Percentiles rank a stretch among this genome's conserved stretches.
Conservation (phyloP, 768 basidiomycete genomes). For the Russula emetica region DNA sequence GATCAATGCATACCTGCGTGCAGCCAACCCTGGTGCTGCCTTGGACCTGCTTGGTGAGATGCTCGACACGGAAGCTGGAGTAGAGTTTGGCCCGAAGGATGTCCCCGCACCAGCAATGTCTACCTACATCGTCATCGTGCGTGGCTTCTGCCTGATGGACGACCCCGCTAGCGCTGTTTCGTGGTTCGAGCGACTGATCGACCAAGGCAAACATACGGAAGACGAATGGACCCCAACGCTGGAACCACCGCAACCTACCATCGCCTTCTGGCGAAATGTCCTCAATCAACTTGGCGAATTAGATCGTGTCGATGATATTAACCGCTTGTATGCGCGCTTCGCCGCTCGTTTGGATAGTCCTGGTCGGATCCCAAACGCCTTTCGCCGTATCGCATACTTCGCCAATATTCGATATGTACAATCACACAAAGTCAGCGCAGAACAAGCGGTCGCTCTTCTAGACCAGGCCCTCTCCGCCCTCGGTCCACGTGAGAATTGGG, state of each 20-base stretch:
- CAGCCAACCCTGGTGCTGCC: slow-evolving; percentile 57
- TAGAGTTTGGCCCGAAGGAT: slow-evolving; percentile 37
- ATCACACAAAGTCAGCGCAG: slow-evolving; percentile 12
- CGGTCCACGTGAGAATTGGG: slow-evolving; percentile 6
- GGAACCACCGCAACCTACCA: slow-evolving; percentile 49
- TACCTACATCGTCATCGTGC: slow-evolving; percentile 61
- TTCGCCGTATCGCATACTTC: slow-evolving; percentile 44
- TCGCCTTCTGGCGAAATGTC: slow-evolving; percentile 54
- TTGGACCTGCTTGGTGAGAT: slow-evolving; percentile 65
- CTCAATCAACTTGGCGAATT: slow-evolving; percentile 51
- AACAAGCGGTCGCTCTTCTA: slow-evolving; percentile 24
- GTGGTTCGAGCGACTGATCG: slow-evolving; percentile 69
- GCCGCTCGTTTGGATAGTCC: slow-evolving; percentile 36
- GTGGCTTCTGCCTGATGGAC: slow-evolving; percentile 56
- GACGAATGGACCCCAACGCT: slow-evolving; percentile 43
- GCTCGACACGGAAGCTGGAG: slow-evolving; percentile 46
- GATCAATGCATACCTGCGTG: slow-evolving; percentile 69
- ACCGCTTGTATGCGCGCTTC: slow-evolving; percentile 47
- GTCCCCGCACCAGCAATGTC: slow-evolving; percentile 55
- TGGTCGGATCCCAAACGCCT: slow-evolving; percentile 10
- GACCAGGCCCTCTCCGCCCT: slow-evolving; percentile 31
- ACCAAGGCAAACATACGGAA: slow-evolving; percentile 36
- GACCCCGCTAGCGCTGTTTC: slow-evolving; percentile 59
- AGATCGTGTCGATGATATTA: slow-evolving; percentile 50
- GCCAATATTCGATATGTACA: slow-evolving; percentile 40